Base-by-base conservation (phyloP, 1,284 basidiomycete species). In the Malassezia pachydermatis region DNA sequence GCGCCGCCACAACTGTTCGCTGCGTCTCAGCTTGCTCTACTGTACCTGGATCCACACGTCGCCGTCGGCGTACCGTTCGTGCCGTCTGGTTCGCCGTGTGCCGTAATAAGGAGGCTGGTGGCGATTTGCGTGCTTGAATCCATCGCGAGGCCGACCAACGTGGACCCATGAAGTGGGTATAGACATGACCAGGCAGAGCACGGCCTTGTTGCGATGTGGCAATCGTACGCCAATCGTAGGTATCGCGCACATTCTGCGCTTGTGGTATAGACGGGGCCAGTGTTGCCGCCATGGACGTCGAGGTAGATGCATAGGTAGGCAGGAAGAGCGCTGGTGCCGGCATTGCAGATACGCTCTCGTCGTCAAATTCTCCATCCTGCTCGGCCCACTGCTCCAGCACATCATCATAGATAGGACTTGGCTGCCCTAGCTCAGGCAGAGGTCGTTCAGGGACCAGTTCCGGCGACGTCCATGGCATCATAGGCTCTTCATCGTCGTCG, bases 211-310 rank as follows among this genome's bases (percentile, higher is more conserved):
- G 50, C 32, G 50, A 52, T 23, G 17, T 23, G 19, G 50, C 50
- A 4, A 42, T 33, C 16, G 25, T 23, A 22, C 50, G 50, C 50
- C 50, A 52, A 40, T 52, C 50, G 37, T 32, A 52, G 25, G 36
- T 13, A 17, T 52, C 50, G 30, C 32, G 50, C 34, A 52, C 44
- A 17, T 38, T 10, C 9, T 17, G 34, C 34, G 11, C 19, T n/a
- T n/a, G n/a, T n/a, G n/a, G n/a, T n/a, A n/a, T n/a, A n/a, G n/a
- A n/a, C n/a, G n/a, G n/a, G n/a, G n/a, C n/a, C n/a, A n/a, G n/a
- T n/a, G n/a, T n/a, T n/a, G n/a, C n/a, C n/a, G n/a, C n/a, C n/a
- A n/a, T n/a, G n/a, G n/a, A n/a, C n/a, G n/a, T n/a, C n/a, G n/a
- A n/a, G n/a, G n/a, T n/a, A n/a, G n/a, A n/a, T n/a, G n/a, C n/a